Evolutionary conservation across 352 stramenopile species (phyloP).

Genomic region (Blastocystis sp.): DNA sequence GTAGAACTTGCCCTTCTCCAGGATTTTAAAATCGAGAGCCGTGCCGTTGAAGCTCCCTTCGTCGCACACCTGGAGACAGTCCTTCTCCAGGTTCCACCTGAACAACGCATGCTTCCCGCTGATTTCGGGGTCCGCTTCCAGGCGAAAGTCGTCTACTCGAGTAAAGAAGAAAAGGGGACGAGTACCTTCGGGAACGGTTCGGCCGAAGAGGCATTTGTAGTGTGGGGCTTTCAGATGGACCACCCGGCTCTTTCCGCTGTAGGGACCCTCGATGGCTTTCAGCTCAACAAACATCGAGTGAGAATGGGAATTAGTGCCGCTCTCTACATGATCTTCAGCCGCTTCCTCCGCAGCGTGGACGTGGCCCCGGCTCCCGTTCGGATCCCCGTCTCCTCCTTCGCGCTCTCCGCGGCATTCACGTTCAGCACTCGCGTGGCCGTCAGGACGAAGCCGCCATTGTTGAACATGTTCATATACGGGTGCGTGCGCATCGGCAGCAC

Average conservation of each 20-base stretch:
- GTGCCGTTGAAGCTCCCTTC: slow-evolving; percentile 61
- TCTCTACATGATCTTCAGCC: slow-evolving; percentile 52
- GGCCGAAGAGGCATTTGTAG: slow-evolving; percentile 38
- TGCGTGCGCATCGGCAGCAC: slow-evolving; percentile 67
- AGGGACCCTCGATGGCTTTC: slow-evolving; percentile 48
- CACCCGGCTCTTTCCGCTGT: slow-evolving; percentile 11
- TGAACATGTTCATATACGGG: slow-evolving; percentile 70
- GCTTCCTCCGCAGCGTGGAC: slow-evolving; percentile 42
- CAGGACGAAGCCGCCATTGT: slow-evolving; percentile 61
- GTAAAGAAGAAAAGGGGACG: background rate
- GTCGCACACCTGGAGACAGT: slow-evolving; percentile 44
- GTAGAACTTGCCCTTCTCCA: slow-evolving; percentile 38
- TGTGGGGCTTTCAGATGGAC: slow-evolving; percentile 28
- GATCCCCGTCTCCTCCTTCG: slow-evolving; percentile 37
- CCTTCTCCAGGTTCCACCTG: slow-evolving; percentile 29
- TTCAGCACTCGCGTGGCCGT: slow-evolving; percentile 55
- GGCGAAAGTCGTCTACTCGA: slow-evolving; percentile 35
- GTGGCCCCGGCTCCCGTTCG: slow-evolving; percentile 35
- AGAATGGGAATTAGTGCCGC: background rate
- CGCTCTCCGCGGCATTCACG: background rate
- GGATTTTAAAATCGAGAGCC: slow-evolving; percentile 33
- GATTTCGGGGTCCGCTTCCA: slow-evolving; percentile 51
- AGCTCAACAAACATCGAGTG: slow-evolving; percentile 45
- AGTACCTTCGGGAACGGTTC: slow-evolving; percentile 36
- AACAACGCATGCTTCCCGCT: slow-evolving; percentile 54